Evolutionary conservation across 805 yeast genomes (phyloP).

Genomic region (Tetrapisispora pingtungensis): DNA sequence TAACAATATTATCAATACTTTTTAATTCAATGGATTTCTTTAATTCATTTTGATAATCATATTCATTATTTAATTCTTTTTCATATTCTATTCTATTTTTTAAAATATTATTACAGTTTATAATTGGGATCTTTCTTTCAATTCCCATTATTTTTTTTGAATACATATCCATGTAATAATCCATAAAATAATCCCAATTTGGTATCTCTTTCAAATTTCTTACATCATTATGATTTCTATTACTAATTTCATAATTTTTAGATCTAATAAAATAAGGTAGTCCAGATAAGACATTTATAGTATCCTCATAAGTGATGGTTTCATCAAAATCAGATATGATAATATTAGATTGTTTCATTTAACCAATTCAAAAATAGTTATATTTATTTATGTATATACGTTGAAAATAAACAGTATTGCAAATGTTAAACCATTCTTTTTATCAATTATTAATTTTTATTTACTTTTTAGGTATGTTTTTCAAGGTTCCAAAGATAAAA

Average conservation of each 20-base stretch:
- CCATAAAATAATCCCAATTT: constrained; percentile 20
- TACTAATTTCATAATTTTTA: not conserved
- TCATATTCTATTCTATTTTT: not conserved
- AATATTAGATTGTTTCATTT: not conserved
- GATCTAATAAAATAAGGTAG: constrained; percentile 15
- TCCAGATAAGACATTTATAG: constrained; percentile 17
- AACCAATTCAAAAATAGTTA: not conserved
- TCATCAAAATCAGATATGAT: constrained; percentile 27
- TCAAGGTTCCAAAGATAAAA: too few species aligned
- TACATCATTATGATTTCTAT: constrained; percentile 5
- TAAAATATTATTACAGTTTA: not conserved
- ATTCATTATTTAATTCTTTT: not conserved
- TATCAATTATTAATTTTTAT: too few species aligned
- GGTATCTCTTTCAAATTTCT: constrained; percentile 4
- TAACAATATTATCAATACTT: constrained; percentile 19
- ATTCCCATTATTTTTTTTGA: not conserved
- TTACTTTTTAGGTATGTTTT: too few species aligned
- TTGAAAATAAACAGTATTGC: too few species aligned
- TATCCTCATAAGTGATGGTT: constrained; percentile 24
- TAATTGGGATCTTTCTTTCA: constrained; percentile 10
- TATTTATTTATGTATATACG: too few species aligned
- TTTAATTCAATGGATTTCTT: constrained; percentile 14
- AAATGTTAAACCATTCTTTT: too few species aligned
- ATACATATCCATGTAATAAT: constrained; percentile 9
- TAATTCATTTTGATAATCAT: constrained; percentile 2